Percentiles rank a stretch among this genome's conserved stretches.
Conservation (phyloP, 2,329 filamentous ascomycete genomes). For the Cryoendolithus antarcticus region DNA sequence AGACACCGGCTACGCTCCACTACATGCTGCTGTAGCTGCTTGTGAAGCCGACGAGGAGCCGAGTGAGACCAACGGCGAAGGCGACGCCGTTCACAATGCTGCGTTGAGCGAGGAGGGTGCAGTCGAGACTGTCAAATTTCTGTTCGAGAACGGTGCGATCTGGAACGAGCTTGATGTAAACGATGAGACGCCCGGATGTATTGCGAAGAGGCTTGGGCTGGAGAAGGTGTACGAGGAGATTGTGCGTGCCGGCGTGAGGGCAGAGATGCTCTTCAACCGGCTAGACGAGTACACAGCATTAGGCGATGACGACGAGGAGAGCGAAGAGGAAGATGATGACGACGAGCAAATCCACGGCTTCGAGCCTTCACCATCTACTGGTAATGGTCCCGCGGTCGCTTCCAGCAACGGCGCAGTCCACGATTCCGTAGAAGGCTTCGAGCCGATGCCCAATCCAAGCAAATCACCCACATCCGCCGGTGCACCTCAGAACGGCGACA, state of each 20-base stretch:
- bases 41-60: slow-evolving; percentile 32
- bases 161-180: slow-evolving; percentile 90
- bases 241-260: slow-evolving; percentile 80
- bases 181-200: slow-evolving; percentile 82
- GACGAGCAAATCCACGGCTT: slow-evolving; percentile 23
- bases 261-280: slow-evolving; percentile 73
- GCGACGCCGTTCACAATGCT: slow-evolving; percentile 21
- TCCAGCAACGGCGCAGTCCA: slow-evolving; percentile 11
- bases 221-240: slow-evolving; percentile 65
- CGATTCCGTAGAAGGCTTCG: slow-evolving; percentile 16
- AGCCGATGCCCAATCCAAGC: slow-evolving; percentile 22
- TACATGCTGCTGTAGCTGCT: slow-evolving; percentile 76
- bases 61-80: slow-evolving; percentile 17
- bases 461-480: slow-evolving; percentile 10
- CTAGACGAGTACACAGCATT: slow-evolving; percentile 72
- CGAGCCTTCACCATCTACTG: slow-evolving; percentile 16
- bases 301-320: slow-evolving; percentile 41
- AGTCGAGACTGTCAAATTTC: slow-evolving; percentile 55
- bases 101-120: slow-evolving; percentile 43
- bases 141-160: slow-evolving; percentile 81
- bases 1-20: slow-evolving; percentile 71
- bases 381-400: slow-evolving; percentile 7
- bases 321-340: slow-evolving; percentile 30
- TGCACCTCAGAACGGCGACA: slow-evolving; percentile 8
- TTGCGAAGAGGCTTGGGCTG: slow-evolving; percentile 59